phyloP scores from a whole-genome alignment of 2,329 filamentous ascomycete species.

The Phialophora tarda region DNA sequence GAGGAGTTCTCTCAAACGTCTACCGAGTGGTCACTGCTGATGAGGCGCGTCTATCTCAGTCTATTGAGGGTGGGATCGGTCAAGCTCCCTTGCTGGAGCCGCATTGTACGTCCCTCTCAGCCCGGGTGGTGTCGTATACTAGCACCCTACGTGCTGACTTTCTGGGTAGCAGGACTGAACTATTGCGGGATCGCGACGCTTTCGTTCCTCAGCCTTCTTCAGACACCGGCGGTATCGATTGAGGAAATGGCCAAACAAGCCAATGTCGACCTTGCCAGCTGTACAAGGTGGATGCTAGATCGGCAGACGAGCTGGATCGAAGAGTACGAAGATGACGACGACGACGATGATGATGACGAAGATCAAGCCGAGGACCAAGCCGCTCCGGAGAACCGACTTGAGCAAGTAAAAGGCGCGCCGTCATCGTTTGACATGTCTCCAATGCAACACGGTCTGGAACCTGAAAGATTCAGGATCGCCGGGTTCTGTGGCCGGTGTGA shows the following conservation, averaged over 20 bases:
- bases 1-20: conserved; percentile 29
- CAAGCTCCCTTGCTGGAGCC: conserved; percentile 81
- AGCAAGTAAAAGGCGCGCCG: conserved; percentile 1
- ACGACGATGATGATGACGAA: conserved; percentile 51
- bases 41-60: conserved; percentile 54
- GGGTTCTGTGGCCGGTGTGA: conserved; percentile 91
- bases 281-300: conserved; percentile 64
- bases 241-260: conserved; percentile 47
- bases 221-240: conserved; percentile 31
- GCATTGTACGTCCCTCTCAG: conserved; percentile 64
- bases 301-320: conserved; percentile 68
- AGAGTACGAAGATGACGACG: conserved; percentile 51
- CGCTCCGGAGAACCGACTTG: conserved; percentile 48
- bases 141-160: conserved; percentile 20
- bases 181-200: conserved; percentile 80
- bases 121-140: neutral
- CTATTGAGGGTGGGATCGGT: conserved; percentile 83
- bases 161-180: conserved; percentile 75
- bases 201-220: conserved; percentile 32
- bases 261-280: conserved; percentile 46
- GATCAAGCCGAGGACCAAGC: conserved; percentile 38
- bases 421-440: conserved; percentile 6
- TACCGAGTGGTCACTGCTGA: conserved; percentile 9
- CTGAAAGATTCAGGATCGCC: conserved; percentile 46
- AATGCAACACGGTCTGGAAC: neutral